Evolutionary conservation across 257 asterid genomes (phyloP), one percentile per base, ranked within the genome.

Genomic region (Orobanche coerulescens): DNA sequence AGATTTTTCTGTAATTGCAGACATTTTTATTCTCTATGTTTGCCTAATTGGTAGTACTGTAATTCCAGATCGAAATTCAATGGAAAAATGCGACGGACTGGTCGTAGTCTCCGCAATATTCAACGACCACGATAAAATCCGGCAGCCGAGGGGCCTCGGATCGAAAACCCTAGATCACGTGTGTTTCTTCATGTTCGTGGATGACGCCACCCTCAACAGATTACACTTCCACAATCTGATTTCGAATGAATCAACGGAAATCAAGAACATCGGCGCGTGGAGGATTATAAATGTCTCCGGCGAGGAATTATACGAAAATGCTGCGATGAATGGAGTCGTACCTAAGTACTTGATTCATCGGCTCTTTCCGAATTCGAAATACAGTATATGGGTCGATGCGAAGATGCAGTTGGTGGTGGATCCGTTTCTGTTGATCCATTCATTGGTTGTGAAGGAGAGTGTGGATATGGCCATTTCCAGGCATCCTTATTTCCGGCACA

Each of bases 61-160:
- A 68, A 44, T 69, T 65, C 37, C 78, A 89, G 97, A 93, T 76
- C 66, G 64, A 30, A 74, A 40, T 2, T 52, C 70, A 1, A 84
- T 89, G 97, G 95, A 86, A 7, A 71, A 71, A 8, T 93, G 98
- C 46, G 56, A 71, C 1, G 85, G 95, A 6, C 52, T 89, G 24
- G 97, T 93, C n/a, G 87, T 93, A 10, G 84, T 74, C 16, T 93
- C 98, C 0, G 97, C 97, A 0, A 74, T 89, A 54, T 93, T 89
- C 79, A 79, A 79, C 25, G 96, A 84, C 48, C 94, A 93, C 34
- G 98, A 93, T 76, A 93, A 93, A 74, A 83, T 89, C 73, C 82
- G 97, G 65, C 98, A 93, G 62, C 97, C 98, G n/a, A 81, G 47
- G 52, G 95, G 95, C 46, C 62, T 93, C 5, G 98, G 98, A 12